Percentiles rank a stretch among this genome's conserved stretches.
Conservation (phyloP, 345 rosid genomes). For the Dipteronia sinensis region DNA sequence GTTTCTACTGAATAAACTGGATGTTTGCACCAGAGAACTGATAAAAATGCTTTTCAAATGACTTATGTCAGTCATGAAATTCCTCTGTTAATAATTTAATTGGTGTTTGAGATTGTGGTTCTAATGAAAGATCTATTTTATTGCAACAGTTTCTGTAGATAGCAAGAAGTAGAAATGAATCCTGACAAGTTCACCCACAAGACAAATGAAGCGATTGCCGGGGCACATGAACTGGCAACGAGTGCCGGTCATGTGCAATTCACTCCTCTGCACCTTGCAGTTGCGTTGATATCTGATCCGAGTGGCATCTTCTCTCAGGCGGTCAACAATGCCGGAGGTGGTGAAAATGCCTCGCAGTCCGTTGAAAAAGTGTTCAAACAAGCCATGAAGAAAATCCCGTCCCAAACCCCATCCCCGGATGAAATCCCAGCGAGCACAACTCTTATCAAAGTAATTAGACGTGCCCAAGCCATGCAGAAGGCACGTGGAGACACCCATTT, state of each 20-base stretch:
- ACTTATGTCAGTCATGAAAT: background rate
- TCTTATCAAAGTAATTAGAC: no score
- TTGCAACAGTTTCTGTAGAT: background rate
- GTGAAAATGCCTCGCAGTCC: no score
- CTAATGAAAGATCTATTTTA: background rate
- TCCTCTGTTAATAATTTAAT: background rate
- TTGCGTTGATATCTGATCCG: constrained; percentile 65
- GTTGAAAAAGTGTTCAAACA: no score
- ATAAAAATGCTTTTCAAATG: no score
- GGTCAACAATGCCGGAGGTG: constrained; percentile 53
- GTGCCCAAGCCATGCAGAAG: no score
- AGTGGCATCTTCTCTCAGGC: constrained; percentile 70
- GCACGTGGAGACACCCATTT: no score
- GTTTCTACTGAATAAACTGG: no score
- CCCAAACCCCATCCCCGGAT: no score
- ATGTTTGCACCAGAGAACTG: no score
- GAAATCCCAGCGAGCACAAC: no score
- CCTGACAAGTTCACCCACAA: constrained; percentile 79
- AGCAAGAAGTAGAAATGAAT: constrained; percentile 48
- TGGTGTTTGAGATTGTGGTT: background rate
- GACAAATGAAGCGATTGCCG: constrained; percentile 31
- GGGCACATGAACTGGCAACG: constrained; percentile 68
- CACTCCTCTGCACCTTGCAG: constrained; percentile 84
- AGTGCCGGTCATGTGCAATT: constrained; percentile 75
- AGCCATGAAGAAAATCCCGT: no score